Conservation (phyloP, 208 protist genomes). For the Wallacemonas sp. region DNA sequence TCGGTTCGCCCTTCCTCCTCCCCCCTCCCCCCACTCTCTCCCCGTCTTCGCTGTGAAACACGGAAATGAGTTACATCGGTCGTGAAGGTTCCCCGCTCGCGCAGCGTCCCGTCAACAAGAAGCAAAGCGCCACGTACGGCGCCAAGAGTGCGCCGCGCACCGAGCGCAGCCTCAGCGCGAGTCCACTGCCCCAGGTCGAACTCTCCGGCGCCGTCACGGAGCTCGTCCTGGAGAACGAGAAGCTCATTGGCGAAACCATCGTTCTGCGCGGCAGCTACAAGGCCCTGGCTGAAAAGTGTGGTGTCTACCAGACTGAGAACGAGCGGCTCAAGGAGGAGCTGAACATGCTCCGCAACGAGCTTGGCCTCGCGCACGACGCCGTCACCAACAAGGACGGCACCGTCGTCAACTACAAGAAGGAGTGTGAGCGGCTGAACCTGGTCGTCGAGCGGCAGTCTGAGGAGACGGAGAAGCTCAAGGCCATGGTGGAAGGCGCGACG, state of each 20-base stretch:
- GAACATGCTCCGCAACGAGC: conserved; percentile 39
- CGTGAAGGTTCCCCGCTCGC: conserved; percentile 33
- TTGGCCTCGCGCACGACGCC: conserved; percentile 35
- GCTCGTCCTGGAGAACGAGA: conserved; percentile 62
- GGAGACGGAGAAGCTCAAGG: conserved; percentile 21
- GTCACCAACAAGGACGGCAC: conserved; percentile 18
- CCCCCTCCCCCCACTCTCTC: background rate
- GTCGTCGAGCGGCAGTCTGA: conserved; percentile 5
- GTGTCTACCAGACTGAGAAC: conserved; percentile 18
- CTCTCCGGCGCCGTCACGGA: conserved; percentile 34
- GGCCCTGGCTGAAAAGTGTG: conserved; percentile 23
- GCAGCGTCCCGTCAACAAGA: conserved; percentile 22
- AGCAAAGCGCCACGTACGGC: background rate
- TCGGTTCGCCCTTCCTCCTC: background rate
- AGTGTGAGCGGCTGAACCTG: conserved; percentile 33
- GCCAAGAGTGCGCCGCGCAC: conserved; percentile 1
- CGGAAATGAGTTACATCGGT: background rate
- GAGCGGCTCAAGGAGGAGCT: conserved; percentile 29
- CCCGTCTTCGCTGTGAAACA: too few relatives aligned
- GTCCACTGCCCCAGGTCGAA: conserved; percentile 28
- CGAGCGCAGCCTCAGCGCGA: conserved; percentile 23
- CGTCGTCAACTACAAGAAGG: conserved; percentile 24
- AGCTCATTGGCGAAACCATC: conserved; percentile 53
- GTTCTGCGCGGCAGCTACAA: conserved; percentile 38
- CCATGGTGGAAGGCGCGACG: conserved; percentile 25